Base-by-base conservation (phyloP, 129 eudicot species). In the Kitagawia praeruptora region DNA sequence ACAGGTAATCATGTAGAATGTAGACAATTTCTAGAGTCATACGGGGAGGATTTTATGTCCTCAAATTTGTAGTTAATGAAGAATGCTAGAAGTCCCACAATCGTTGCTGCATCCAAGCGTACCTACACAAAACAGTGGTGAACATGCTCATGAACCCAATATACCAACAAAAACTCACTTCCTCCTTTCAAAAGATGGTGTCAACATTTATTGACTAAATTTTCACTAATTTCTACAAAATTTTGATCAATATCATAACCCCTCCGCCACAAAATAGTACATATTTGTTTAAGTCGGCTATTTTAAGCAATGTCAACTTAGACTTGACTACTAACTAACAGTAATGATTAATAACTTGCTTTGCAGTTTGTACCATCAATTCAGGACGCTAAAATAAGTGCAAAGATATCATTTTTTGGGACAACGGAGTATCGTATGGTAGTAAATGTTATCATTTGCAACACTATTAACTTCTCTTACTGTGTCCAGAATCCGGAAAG, bases 401-500 rank as follows among this genome's bases (percentile, higher is more conserved):
- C 18, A 31, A 31, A 66, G 21, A 28, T 66, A 66, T 28, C 8
- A 13, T 12, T 66, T 28, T 28, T 66, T 13, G 18, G 40, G 21
- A 19, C 63, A 73, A 0, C 37, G 75, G 49, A 23, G 34, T 14
- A 58, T n/a, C 31, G 1, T 58, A n/a, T 45, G 58, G 1, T n/a
- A 25, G 56, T 14, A 64, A 64, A 66, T 1, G 0, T 31, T 31
- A 31, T 13, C 8, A 34, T 2, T 0, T 14, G 23, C 27, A 13
- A 31, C 18, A 28, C 6, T 27, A 67, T 67, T 61, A 64, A 48
- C 49, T 44, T 81, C 77, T 75, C 85, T 74, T 90, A 95, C 99
- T 92, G 97, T 90, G 87, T 95, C 99, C 82, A 95, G 79, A n/a
- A 95, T 92, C 67, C 99, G 97, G 85, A 95, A 95, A 80, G 99